Conservation (phyloP, 2,329 filamentous ascomycete species). For the Penicillium janthinellum region DNA sequence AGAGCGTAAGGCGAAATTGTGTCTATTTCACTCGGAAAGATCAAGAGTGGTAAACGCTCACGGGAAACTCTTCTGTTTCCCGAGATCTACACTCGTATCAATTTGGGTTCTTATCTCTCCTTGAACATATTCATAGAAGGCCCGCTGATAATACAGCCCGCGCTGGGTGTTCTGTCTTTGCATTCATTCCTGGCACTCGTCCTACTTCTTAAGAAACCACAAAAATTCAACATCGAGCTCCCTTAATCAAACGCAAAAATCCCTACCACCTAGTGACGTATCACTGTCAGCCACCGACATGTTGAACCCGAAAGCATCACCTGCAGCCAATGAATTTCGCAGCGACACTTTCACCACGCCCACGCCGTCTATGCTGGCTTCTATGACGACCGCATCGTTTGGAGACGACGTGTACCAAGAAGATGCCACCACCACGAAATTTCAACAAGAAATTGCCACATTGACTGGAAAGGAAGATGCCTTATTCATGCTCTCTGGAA, state of each 20-base stretch:
- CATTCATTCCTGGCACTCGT: too few relatives aligned
- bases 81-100: too few relatives aligned
- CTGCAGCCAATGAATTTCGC: constrained; percentile 13
- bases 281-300: constrained; percentile 13
- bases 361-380: constrained; percentile 9
- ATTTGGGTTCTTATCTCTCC: too few relatives aligned
- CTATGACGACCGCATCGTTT: constrained; percentile 32
- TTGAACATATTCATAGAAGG: too few relatives aligned
- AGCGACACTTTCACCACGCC: constrained; percentile 15
- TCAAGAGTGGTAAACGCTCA: not conserved
- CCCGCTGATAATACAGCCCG: too few relatives aligned
- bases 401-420: constrained; percentile 41
- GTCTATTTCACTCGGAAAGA: not conserved
- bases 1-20: not conserved
- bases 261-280: not conserved
- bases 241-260: not conserved
- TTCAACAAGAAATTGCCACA: constrained; percentile 34
- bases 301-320: constrained; percentile 15
- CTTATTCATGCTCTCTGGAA: constrained; percentile 39
- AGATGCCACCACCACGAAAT: constrained; percentile 29
- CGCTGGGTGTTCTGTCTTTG: too few relatives aligned
- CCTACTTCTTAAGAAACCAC: not conserved
- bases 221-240: not conserved
- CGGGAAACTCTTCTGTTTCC: constrained; percentile 1
- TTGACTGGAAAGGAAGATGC: constrained; percentile 39